Evolutionary conservation across 2,329 filamentous ascomycete species (phyloP), one percentile per base, ranked within the genome.

Genomic region (Xenosphaeropsis pyriputrescens): DNA sequence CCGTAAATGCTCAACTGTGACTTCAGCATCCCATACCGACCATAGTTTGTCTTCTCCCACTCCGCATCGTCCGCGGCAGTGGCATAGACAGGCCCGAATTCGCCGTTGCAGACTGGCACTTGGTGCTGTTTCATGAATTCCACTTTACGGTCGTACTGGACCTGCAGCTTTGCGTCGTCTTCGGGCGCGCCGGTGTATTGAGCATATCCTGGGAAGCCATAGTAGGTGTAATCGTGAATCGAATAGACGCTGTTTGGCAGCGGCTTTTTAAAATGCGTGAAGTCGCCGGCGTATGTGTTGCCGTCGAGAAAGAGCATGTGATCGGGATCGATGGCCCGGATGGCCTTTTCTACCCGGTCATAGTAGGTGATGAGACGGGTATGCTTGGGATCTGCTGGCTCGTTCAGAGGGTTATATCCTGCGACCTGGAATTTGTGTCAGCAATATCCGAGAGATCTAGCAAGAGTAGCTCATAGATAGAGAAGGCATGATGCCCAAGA

Each of bases 221-320:
- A 63, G 41, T 57, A 49, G 30, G 59, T 60, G 45, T 73, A 73
- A 44, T 73, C 69, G 45, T 73, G 69, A 32, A 68, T 57, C 4
- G 63, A 58, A 46, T 72, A 72, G 0, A 69, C 68, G 2, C 59
- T 54, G 42, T 68, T 68, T 0, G 65, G 64, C 0, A 70, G 51
- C 0, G 60, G 51, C 3, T 57, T 46, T 5, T 57, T 50, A 39
- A 65, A 67, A 6, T 50, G 56, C 11, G 56, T 56, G 46, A 64
- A 67, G 46, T 72, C 65, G 54, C 68, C 68, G 14, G 67, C 60
- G 39, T 68, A 72, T 0, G 67, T 71, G 51, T 71, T 71, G 6
- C 65, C 65, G 36, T 69, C 66, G 8, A 68, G 50, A 42, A 61
- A 68, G 17, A 68, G 55, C 40, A 70, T 68, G 38, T 70, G 67